Percentiles rank a stretch among this genome's conserved stretches.
Evolutionary conservation across 129 eudicot species (phyloP).

Genomic region (Pulicaria dysenterica): DNA sequence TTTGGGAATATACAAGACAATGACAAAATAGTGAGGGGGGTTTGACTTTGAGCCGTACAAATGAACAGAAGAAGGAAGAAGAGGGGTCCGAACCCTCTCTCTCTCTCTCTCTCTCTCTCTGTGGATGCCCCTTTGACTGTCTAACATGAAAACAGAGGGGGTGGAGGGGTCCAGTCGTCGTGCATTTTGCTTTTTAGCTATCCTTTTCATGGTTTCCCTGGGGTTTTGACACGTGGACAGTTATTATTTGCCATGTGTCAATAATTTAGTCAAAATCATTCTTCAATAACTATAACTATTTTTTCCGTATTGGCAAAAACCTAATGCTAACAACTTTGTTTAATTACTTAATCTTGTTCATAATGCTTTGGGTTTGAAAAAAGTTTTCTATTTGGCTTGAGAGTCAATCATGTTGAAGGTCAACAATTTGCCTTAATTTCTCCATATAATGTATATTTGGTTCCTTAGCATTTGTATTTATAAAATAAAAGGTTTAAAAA

Average conservation of each 20-base stretch:
- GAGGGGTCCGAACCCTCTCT: constrained; percentile 15
- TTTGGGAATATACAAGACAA: neutral
- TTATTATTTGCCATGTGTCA: constrained; percentile 29
- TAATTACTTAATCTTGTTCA: no score
- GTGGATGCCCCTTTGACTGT: constrained; percentile 43
- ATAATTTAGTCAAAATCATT: constrained; percentile 23
- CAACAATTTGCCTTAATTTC: no score
- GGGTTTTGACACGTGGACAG: constrained; percentile 39
- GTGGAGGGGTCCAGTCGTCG: constrained; percentile 21
- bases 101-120: constrained; percentile 3
- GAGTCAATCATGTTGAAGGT: no score
- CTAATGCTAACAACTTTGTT: no score
- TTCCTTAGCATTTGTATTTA: no score
- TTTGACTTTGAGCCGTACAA: constrained; percentile 42
- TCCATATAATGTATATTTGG: no score
- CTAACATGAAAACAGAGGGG: constrained; percentile 28
- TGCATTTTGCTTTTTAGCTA: constrained; percentile 22
- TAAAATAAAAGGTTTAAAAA: no score
- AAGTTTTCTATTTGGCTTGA: no score
- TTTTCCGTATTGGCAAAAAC: neutral
- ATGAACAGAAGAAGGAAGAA: neutral
- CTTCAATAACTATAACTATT: neutral
- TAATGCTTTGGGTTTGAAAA: no score
- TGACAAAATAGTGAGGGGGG: constrained; percentile 25
- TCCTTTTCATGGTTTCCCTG: constrained; percentile 12